Evolutionary conservation across 1,284 basidiomycete species (phyloP).

Genomic region (Golubevia sp.): DNA sequence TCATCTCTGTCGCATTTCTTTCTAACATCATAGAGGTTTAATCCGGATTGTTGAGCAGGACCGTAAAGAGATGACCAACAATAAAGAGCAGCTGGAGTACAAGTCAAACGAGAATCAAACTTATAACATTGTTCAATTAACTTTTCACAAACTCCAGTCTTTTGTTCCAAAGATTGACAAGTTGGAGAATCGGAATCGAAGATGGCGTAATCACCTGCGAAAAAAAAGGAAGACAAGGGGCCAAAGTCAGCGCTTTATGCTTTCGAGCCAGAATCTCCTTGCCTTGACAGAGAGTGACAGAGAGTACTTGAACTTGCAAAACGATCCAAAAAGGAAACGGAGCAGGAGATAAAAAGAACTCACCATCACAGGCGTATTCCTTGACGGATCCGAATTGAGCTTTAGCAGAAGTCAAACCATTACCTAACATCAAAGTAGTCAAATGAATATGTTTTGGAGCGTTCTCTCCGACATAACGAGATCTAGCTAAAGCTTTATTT

Average conservation of each 20-base stretch:
- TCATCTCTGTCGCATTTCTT: constrained; percentile 71
- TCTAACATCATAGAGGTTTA: constrained; percentile 79
- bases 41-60: constrained; percentile 65
- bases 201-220: constrained; percentile 66
- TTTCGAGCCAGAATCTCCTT: too few relatives aligned
- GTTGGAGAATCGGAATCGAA: constrained; percentile 73
- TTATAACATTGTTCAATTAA: constrained; percentile 63
- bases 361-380: constrained; percentile 73
- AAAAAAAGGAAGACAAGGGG: too few relatives aligned
- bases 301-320: too few relatives aligned
- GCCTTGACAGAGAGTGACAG: too few relatives aligned
- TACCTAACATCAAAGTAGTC: constrained; percentile 54
- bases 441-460: constrained; percentile 50
- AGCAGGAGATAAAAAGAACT: constrained; percentile 9
- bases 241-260: too few relatives aligned
- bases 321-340: too few relatives aligned
- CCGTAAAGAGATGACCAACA: constrained; percentile 65
- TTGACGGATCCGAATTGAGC: constrained; percentile 67
- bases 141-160: constrained; percentile 74
- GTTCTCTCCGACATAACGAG: neutral
- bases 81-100: constrained; percentile 65
- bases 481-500: constrained; percentile 31
- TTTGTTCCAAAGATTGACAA: constrained; percentile 70
- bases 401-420: constrained; percentile 50
- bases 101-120: constrained; percentile 63